These are phyloP conservation scores for Penicillium sp. DNA, from an alignment of 2,329 filamentous ascomycete genomes.

Conservation along the genomic window DNA sequence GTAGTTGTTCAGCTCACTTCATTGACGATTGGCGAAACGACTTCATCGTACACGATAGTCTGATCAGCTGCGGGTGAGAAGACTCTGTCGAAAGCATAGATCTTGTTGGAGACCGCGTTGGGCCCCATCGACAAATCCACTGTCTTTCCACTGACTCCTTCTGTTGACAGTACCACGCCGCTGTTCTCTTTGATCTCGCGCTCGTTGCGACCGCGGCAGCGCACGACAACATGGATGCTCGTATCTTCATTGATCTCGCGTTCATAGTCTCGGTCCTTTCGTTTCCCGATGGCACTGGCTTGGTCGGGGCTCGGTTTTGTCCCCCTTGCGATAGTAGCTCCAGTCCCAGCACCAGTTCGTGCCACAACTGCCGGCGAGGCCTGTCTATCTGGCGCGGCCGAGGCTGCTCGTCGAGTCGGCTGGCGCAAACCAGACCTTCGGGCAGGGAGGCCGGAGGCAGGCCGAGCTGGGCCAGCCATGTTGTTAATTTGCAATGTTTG, in stretches of 20 bases:
- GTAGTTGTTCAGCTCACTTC: constrained; percentile 65
- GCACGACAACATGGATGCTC: constrained; percentile 96
- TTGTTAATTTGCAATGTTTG: constrained; percentile 8
- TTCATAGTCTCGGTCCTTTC: constrained; percentile 84
- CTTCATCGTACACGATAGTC: constrained; percentile 89
- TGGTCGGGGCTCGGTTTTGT: constrained; percentile 45
- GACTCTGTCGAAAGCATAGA: constrained; percentile 94
- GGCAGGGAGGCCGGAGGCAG: constrained; percentile 47
- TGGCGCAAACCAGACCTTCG: constrained; percentile 53
- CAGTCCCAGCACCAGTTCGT: constrained; percentile 55
- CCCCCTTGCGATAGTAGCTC: constrained; percentile 35
- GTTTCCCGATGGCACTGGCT: constrained; percentile 64
- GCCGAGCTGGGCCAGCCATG: constrained; percentile 57
- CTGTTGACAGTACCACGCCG: constrained; percentile 82
- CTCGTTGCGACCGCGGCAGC: constrained; percentile 88
- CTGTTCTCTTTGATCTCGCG: constrained; percentile 93
- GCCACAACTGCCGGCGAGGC: constrained; percentile 70
- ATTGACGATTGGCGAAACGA: constrained; percentile 86
- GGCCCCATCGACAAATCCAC: constrained; percentile 90
- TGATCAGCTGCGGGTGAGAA: constrained; percentile 95
- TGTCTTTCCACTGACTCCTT: constrained; percentile 79
- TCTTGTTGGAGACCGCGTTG: constrained; percentile 89
- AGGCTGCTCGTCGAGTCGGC: constrained; percentile 53
- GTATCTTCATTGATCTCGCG: constrained; percentile 71
- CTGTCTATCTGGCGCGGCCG: constrained; percentile 53